A percentile compares a stretch with the other conserved stretches of the same genome.
Conservation (phyloP, 176 grass and related monocot genomes). For the Musa acuminata region DNA sequence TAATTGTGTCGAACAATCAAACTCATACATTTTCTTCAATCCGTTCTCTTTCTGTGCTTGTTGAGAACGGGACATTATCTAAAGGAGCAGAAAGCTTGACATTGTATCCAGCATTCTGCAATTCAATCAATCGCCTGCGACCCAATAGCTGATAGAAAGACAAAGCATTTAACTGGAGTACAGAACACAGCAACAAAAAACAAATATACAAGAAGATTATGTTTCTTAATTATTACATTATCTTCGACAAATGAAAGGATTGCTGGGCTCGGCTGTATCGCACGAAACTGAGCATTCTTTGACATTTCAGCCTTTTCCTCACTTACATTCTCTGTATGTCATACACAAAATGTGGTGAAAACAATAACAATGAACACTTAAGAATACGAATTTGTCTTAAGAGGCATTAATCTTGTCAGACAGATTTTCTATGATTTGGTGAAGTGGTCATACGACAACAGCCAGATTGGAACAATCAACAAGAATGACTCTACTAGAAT, state of each 20-base stretch:
- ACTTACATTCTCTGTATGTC: conserved; percentile 22
- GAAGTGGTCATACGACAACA: background rate
- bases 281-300: conserved; percentile 89
- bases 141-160: conserved; percentile 62
- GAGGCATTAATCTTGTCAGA: background rate
- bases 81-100: conserved; percentile 70
- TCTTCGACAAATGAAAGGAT: conserved; percentile 94
- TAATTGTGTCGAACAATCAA: conserved; percentile 7
- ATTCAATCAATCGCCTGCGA: conserved; percentile 70
- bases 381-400: background rate
- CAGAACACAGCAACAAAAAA: conserved; percentile 2
- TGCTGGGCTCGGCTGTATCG: conserved; percentile 57
- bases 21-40: conserved; percentile 79
- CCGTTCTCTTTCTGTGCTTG: conserved; percentile 53
- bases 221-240: conserved; percentile 40
- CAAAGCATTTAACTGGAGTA: background rate
- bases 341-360: conserved; percentile 22
- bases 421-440: background rate
- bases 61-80: conserved; percentile 82
- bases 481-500: background rate
- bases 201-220: conserved; percentile 1
- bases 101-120: conserved; percentile 88
- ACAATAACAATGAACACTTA: background rate
- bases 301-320: conserved; percentile 60
- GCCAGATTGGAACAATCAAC: background rate